phyloP scores from a whole-genome alignment of 805 yeast genomes.

The Pichia occidentalis region DNA sequence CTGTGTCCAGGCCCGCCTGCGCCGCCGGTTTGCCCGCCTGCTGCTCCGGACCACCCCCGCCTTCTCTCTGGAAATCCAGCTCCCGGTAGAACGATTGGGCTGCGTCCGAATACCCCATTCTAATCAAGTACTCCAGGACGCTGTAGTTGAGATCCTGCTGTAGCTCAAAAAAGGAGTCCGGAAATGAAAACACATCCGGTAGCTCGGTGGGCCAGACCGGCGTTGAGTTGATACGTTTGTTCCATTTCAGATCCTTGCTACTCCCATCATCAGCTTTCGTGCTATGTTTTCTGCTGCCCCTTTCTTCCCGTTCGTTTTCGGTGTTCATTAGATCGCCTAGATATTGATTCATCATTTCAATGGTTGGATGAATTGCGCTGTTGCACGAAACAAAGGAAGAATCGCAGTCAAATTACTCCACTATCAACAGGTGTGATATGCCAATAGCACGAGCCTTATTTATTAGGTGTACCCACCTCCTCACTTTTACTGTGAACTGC shows the following conservation, averaged over 20 bases:
- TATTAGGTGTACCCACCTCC: no score
- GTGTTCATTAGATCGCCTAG: not conserved
- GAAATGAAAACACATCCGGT: conserved; percentile 14
- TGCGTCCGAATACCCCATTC: conserved; percentile 14
- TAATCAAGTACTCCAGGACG: conserved; percentile 8
- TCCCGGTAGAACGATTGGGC: conserved; percentile 7
- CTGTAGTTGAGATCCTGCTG: conserved; percentile 9
- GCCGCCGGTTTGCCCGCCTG: conserved; percentile 28
- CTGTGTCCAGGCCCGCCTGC: conserved; percentile 38
- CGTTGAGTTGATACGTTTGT: conserved; percentile 1
- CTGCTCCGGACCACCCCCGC: conserved; percentile 45
- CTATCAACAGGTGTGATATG: no score
- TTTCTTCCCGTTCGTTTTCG: not conserved
- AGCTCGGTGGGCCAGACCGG: conserved; percentile 10
- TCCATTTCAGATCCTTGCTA: no score
- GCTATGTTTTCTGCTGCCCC: no score
- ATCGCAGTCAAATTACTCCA: no score
- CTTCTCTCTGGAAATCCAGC: conserved; percentile 57
- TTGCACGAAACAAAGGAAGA: no score
- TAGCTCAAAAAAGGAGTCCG: conserved; percentile 10
- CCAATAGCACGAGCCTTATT: no score
- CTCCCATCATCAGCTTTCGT: no score
- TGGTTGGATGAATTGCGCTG: not conserved
- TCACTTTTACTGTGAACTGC: no score
- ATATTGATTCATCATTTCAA: conserved; percentile 2